Evolutionary conservation across 1,284 basidiomycete species (phyloP).

Genomic region (Cutaneotrichosporon cavernicola): DNA sequence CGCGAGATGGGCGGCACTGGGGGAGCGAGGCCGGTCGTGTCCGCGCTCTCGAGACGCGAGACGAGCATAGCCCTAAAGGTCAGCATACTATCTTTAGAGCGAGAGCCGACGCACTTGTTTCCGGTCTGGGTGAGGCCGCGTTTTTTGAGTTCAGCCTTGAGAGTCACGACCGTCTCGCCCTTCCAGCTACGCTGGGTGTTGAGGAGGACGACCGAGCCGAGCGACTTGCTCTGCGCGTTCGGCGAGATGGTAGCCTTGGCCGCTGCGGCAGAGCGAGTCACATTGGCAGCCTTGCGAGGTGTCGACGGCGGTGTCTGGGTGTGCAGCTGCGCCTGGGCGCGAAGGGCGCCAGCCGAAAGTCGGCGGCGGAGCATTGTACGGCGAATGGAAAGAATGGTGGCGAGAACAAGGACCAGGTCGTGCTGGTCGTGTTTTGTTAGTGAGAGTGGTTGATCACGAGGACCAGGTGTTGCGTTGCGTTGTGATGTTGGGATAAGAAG

Average conservation of each 20-base stretch:
- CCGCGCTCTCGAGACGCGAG: slow-evolving; percentile 39
- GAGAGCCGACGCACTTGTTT: slow-evolving; percentile 42
- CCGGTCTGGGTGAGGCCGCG: slow-evolving; percentile 66
- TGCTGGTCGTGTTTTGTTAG: not conserved
- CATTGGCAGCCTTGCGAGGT: slow-evolving; percentile 12
- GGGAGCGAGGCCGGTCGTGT: slow-evolving; percentile 38
- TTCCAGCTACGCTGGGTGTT: slow-evolving; percentile 63
- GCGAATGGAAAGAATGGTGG: slow-evolving; percentile 19
- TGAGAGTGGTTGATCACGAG: not conserved
- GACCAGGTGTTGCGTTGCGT: too few relatives aligned
- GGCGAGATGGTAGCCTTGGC: slow-evolving; percentile 23
- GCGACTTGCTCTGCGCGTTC: slow-evolving; percentile 30
- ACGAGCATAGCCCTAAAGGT: slow-evolving; percentile 38
- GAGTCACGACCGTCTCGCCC: slow-evolving; percentile 59
- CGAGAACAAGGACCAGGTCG: slow-evolving; percentile 2
- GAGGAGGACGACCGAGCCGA: slow-evolving; percentile 69
- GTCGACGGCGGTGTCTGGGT: slow-evolving; percentile 13
- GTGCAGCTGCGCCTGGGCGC: slow-evolving; percentile 26
- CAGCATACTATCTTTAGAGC: not conserved
- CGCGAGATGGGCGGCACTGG: slow-evolving; percentile 36
- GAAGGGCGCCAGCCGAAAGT: slow-evolving; percentile 42
- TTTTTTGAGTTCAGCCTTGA: slow-evolving; percentile 64
- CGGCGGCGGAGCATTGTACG: slow-evolving; percentile 47
- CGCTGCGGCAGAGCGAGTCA: slow-evolving; percentile 22
- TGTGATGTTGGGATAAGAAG: not conserved